Evolutionary conservation across 176 grass and related monocot species (phyloP).

Genomic region (Aegilops bicornis): DNA sequence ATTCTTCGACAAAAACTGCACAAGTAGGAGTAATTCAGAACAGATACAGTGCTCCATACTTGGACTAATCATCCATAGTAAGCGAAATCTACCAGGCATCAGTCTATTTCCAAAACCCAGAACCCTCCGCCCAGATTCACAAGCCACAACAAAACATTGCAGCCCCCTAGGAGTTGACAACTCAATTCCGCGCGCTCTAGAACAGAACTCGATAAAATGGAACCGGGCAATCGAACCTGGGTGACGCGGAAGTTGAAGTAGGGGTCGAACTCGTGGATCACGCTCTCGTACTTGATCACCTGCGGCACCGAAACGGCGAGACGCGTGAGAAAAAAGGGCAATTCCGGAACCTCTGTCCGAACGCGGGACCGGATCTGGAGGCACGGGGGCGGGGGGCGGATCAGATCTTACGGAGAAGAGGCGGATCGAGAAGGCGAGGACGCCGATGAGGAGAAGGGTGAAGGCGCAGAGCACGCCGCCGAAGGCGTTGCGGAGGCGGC

Average conservation of each 20-base stretch:
- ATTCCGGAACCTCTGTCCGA: neutral
- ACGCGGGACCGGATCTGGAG: constrained; percentile 29
- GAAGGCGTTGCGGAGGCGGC: constrained; percentile 80
- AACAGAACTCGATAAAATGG: neutral
- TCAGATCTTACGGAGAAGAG: constrained; percentile 89
- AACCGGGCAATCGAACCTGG: constrained; percentile 58
- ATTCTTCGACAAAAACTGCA: constrained; percentile 98
- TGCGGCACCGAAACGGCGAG: constrained; percentile 19
- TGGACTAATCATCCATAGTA: neutral
- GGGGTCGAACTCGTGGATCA: constrained; percentile 99
- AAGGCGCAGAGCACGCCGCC: constrained; percentile 79
- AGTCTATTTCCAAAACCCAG: constrained; percentile 42
- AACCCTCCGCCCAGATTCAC: constrained; percentile 24
- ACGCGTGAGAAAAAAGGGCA: neutral
- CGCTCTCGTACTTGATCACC: constrained; percentile 99
- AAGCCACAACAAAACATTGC: neutral
- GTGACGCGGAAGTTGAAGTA: constrained; percentile 99
- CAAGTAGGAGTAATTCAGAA: constrained; percentile 23
- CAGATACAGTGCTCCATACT: neutral
- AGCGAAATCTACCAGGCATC: constrained; percentile 6
- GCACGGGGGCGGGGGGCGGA: neutral
- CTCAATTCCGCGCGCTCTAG: neutral
- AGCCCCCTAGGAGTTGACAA: neutral
- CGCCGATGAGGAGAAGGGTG: constrained; percentile 89
- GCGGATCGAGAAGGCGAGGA: constrained; percentile 98